Conservation (phyloP, 495 filamentous ascomycete genomes). For the Podospora australis region DNA sequence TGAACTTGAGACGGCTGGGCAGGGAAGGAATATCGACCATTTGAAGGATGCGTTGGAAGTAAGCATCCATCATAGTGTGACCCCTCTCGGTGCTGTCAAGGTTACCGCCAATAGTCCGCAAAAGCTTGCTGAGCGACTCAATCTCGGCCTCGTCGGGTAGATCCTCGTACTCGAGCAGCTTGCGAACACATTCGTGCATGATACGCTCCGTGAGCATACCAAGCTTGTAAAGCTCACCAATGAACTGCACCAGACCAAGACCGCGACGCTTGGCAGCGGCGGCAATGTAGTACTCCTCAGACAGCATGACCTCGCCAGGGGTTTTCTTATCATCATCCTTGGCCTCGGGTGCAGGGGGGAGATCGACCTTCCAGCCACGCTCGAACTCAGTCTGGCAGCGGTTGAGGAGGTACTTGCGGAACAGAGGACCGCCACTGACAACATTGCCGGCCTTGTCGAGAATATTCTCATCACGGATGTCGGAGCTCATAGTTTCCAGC, state of each 20-base stretch:
- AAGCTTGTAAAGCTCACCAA: slow-evolving; percentile 97
- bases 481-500: slow-evolving; percentile 89
- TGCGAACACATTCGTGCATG: slow-evolving; percentile 98
- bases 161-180: slow-evolving; percentile 91
- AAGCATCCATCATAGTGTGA: slow-evolving; percentile 78
- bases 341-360: slow-evolving; percentile 54
- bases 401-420: slow-evolving; percentile 98
- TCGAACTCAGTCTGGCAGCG: slow-evolving; percentile 99
- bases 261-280: slow-evolving; percentile 95
- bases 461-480: slow-evolving; percentile 93
- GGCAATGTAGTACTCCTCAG: slow-evolving; percentile 93
- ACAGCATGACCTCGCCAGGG: slow-evolving; percentile 72
- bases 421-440: slow-evolving; percentile 85
- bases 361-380: slow-evolving; percentile 90
- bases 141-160: slow-evolving; percentile 92
- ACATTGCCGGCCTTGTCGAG: slow-evolving; percentile 77
- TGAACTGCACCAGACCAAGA: slow-evolving; percentile 97
- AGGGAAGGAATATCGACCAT: slow-evolving; percentile 73
- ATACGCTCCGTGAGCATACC: slow-evolving; percentile 97
- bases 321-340: slow-evolving; percentile 66
- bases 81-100: slow-evolving; percentile 79
- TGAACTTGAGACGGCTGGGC: slow-evolving; percentile 84
- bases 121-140: slow-evolving; percentile 85
- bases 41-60: slow-evolving; percentile 78
- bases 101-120: slow-evolving; percentile 83